These are phyloP conservation scores for Sphaerulina musiva DNA, from an alignment of 2,329 filamentous ascomycete genomes.

Conservation along the genomic window DNA sequence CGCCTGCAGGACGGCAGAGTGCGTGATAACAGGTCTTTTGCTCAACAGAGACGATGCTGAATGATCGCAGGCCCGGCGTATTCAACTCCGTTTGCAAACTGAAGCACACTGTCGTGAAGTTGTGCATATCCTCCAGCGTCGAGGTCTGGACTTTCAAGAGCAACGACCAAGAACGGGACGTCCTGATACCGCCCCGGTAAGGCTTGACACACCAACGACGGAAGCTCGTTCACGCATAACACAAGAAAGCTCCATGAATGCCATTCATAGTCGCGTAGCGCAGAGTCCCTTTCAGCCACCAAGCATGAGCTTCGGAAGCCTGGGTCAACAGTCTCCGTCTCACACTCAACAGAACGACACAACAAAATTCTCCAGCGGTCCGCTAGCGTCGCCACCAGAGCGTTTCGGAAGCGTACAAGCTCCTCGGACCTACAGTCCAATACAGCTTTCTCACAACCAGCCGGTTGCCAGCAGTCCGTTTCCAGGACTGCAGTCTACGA, in stretches of 20 bases:
- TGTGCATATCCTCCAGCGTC: conserved; percentile 19
- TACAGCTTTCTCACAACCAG: neutral
- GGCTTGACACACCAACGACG: conserved; percentile 6
- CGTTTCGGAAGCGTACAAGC: neutral
- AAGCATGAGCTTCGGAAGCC: conserved; percentile 10
- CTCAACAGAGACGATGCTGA: neutral
- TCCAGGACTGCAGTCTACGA: neutral
- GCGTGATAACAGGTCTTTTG: neutral
- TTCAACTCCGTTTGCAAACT: conserved; percentile 30
- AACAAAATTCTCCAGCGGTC: neutral
- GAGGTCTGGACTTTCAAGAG: conserved; percentile 29
- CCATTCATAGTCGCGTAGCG: neutral
- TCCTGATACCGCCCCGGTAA: conserved; percentile 9
- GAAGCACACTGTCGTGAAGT: conserved; percentile 22
- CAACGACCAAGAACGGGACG: conserved; percentile 22
- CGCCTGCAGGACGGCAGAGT: conserved; percentile 35
- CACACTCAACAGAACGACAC: neutral
- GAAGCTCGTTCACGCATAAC: conserved; percentile 13
- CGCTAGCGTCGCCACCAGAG: neutral
- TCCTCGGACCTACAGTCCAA: neutral
- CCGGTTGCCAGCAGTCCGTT: neutral
- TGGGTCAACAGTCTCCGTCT: neutral
- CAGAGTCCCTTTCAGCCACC: conserved; percentile 13
- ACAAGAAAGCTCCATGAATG: conserved; percentile 3
- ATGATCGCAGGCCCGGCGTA: conserved; percentile 23